Conservation (phyloP, 1,284 basidiomycete species). For the Cystobasidium sp. region DNA sequence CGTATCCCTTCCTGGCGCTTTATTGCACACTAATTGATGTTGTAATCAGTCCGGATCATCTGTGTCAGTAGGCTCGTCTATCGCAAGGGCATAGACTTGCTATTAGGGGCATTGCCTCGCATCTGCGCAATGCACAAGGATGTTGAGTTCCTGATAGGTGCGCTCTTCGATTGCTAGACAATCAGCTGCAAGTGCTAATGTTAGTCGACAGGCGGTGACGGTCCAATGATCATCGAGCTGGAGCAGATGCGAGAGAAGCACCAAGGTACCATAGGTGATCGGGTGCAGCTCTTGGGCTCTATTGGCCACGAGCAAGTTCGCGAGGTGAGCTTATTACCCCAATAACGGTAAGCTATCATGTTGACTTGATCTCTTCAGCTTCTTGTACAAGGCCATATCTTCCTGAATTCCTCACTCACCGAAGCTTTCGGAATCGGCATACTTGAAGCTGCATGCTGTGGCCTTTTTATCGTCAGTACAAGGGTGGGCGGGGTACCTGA, state of each 20-base stretch:
- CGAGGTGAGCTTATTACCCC: slow-evolving; percentile 62
- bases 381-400: slow-evolving; percentile 81
- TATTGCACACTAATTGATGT: neutral
- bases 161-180: neutral
- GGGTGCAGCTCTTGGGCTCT: slow-evolving; percentile 83
- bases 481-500: slow-evolving; percentile 95
- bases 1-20: neutral
- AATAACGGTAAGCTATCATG: neutral
- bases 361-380: slow-evolving; percentile 63
- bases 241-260: slow-evolving; percentile 94
- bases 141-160: slow-evolving; percentile 85
- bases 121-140: slow-evolving; percentile 83
- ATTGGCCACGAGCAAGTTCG: slow-evolving; percentile 80
- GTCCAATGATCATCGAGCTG: slow-evolving; percentile 91
- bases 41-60: slow-evolving; percentile 78
- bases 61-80: slow-evolving; percentile 94
- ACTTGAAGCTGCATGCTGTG: slow-evolving; percentile 92
- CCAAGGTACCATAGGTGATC: slow-evolving; percentile 73
- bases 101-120: slow-evolving; percentile 86
- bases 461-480: slow-evolving; percentile 92
- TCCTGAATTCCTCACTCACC: slow-evolving; percentile 92
- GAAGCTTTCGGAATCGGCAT: slow-evolving; percentile 97
- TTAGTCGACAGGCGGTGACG: slow-evolving; percentile 67
- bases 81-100: slow-evolving; percentile 93
- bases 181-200: neutral